Conservation (phyloP, 78 protist genomes). For the Polysphondylium violaceum region DNA sequence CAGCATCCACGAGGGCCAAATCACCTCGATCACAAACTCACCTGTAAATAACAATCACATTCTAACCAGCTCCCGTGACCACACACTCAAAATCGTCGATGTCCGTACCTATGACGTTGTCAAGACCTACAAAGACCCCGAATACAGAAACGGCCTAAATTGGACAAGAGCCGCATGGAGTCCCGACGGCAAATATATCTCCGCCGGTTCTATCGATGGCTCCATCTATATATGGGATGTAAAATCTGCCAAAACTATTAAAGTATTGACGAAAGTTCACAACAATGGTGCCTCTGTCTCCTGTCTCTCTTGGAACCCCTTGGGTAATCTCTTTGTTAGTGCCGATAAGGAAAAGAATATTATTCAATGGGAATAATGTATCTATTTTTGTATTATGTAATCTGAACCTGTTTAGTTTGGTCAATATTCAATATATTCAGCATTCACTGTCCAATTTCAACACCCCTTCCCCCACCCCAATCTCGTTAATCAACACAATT, state of each 20-base stretch:
- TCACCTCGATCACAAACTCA: slow-evolving; percentile 81
- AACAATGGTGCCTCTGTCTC: slow-evolving; percentile 55
- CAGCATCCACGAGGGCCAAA: slow-evolving; percentile 79
- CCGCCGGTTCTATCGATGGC: slow-evolving; percentile 84
- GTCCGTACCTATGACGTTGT: slow-evolving; percentile 69
- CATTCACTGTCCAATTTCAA: no score
- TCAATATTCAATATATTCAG: no score
- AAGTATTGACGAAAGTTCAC: slow-evolving; percentile 47
- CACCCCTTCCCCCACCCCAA: no score
- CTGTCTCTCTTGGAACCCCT: slow-evolving; percentile 41
- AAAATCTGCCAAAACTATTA: slow-evolving; percentile 38
- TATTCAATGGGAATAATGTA: slow-evolving; percentile 64
- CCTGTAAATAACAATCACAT: slow-evolving; percentile 54
- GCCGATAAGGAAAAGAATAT: slow-evolving; percentile 76
- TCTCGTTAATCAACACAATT: no score
- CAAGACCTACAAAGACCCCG: slow-evolving; percentile 74
- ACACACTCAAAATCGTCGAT: slow-evolving; percentile 86
- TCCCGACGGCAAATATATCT: slow-evolving; percentile 81
- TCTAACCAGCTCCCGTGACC: slow-evolving; percentile 86
- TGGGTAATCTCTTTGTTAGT: slow-evolving; percentile 27
- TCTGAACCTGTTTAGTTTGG: no score
- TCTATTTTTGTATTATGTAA: no score
- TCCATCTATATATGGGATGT: slow-evolving; percentile 86
- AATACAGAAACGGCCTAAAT: slow-evolving; percentile 74
- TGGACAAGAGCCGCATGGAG: slow-evolving; percentile 73